phyloP scores from a whole-genome alignment of 352 stramenopile genomes.

The Peronospora belbahrii region DNA sequence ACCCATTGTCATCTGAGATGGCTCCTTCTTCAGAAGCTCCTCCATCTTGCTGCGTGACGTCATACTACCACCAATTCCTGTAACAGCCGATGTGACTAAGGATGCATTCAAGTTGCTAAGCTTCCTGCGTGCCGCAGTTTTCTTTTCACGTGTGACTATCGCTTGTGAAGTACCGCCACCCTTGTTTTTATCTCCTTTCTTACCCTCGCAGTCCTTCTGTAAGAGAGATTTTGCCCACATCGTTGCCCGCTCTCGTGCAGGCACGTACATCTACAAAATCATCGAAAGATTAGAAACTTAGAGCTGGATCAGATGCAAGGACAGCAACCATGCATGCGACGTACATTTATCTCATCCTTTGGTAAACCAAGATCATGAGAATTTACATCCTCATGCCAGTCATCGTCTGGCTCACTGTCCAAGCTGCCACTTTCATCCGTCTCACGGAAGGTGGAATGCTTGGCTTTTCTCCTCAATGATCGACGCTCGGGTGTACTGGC shows the following conservation, averaged over 20 bases:
- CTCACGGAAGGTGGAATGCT: constrained; percentile 41
- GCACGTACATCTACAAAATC: constrained; percentile 44
- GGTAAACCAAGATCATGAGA: constrained; percentile 41
- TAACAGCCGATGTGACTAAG: constrained; percentile 33
- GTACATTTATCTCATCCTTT: constrained; percentile 28
- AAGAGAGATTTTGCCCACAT: constrained; percentile 69
- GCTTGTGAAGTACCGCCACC: constrained; percentile 13
- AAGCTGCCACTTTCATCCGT: constrained; percentile 24
- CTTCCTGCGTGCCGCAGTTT: constrained; percentile 33
- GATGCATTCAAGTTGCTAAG: constrained; percentile 50
- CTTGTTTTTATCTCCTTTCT: constrained; percentile 15
- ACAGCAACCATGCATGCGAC: constrained; percentile 6
- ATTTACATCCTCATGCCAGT: constrained; percentile 33
- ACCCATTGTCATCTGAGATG: constrained; percentile 80
- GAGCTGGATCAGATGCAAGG: background rate
- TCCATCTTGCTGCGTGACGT: constrained; percentile 40
- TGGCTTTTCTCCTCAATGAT: constrained; percentile 35
- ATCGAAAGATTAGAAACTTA: background rate
- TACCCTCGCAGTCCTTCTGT: constrained; percentile 29
- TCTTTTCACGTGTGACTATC: constrained; percentile 27
- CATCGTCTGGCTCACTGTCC: constrained; percentile 29
- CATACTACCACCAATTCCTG: constrained; percentile 20
- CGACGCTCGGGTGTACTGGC: constrained; percentile 7
- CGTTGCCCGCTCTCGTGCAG: constrained; percentile 58
- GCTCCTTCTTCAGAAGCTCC: constrained; percentile 59